Evolutionary conservation across 2,329 filamentous ascomycete genomes (phyloP).

Genomic region (Dactylellina leptospora): DNA sequence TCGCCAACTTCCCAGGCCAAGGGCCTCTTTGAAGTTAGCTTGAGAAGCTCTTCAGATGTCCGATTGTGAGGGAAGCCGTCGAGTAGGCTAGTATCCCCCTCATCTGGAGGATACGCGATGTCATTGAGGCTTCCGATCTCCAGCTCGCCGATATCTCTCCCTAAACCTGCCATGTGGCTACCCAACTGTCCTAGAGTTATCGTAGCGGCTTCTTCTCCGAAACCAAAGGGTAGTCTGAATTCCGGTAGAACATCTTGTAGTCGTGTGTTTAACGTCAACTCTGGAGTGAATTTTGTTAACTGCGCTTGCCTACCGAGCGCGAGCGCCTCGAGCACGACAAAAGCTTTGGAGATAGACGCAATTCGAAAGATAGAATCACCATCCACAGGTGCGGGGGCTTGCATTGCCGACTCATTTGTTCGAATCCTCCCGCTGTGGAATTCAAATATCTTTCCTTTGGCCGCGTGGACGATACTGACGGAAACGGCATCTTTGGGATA

Average conservation of each 20-base stretch:
- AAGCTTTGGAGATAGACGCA: slow-evolving; percentile 38
- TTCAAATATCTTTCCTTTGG: slow-evolving; percentile 43
- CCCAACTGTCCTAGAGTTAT: slow-evolving; percentile 44
- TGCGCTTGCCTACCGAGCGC: slow-evolving; percentile 26
- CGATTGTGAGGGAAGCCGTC: slow-evolving; percentile 34
- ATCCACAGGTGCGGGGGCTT: slow-evolving; percentile 8
- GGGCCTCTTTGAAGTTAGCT: slow-evolving; percentile 6
- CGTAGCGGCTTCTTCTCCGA: slow-evolving; percentile 26
- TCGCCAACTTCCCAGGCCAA: slow-evolving; percentile 40
- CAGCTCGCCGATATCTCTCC: slow-evolving; percentile 40
- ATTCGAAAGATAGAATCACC: slow-evolving; percentile 38
- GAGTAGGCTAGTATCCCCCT: slow-evolving; percentile 1
- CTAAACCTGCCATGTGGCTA: slow-evolving; percentile 30
- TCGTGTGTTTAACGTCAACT: slow-evolving; percentile 23
- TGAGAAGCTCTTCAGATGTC: slow-evolving; percentile 2
- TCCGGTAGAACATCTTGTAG: slow-evolving; percentile 35
- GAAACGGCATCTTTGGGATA: slow-evolving; percentile 39
- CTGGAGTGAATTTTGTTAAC: slow-evolving; percentile 15
- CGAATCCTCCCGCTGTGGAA: slow-evolving; percentile 38
- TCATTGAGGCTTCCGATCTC: slow-evolving; percentile 12
- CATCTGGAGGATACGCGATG: slow-evolving; percentile 29
- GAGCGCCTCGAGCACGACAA: slow-evolving; percentile 25
- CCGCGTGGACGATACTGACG: slow-evolving; percentile 42
- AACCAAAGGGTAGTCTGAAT: slow-evolving; percentile 29
- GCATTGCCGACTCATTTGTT: slow-evolving; percentile 20